Evolutionary conservation across 305 asterid species (phyloP).

Genomic region (Rubia balearica): DNA sequence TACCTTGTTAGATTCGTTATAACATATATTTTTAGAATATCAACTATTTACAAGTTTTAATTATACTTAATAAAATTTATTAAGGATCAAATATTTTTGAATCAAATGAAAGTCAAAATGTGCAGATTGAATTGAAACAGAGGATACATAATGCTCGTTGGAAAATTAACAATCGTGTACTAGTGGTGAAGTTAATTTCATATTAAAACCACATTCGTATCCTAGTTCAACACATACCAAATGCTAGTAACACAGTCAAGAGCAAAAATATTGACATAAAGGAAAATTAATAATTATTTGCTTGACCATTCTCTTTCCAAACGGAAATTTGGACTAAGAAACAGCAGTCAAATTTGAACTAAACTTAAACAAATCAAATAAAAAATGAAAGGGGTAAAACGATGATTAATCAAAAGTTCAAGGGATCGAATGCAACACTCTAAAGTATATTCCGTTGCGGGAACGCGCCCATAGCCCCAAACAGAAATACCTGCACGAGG

Average conservation of each 20-base stretch:
- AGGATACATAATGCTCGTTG: too few relatives aligned
- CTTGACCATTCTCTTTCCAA: not conserved
- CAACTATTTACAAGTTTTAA: too few relatives aligned
- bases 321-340: not conserved
- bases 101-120: too few relatives aligned
- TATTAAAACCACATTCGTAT: too few relatives aligned
- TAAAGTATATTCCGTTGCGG: constrained; percentile 1
- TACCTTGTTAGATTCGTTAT: too few relatives aligned
- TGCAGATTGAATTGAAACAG: too few relatives aligned
- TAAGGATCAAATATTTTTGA: too few relatives aligned
- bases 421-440: not conserved
- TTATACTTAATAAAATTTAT: too few relatives aligned
- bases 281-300: not conserved
- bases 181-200: too few relatives aligned
- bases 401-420: not conserved
- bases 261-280: not conserved
- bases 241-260: not conserved
- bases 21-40: too few relatives aligned
- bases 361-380: not conserved
- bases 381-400: not conserved
- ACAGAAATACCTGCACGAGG: not conserved
- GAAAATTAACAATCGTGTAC: too few relatives aligned
- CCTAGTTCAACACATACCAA: not conserved
- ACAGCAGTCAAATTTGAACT: not conserved
- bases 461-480: not conserved